Base-by-base conservation (phyloP, 257 asterid genomes). In the Pogostemon cablin region DNA sequence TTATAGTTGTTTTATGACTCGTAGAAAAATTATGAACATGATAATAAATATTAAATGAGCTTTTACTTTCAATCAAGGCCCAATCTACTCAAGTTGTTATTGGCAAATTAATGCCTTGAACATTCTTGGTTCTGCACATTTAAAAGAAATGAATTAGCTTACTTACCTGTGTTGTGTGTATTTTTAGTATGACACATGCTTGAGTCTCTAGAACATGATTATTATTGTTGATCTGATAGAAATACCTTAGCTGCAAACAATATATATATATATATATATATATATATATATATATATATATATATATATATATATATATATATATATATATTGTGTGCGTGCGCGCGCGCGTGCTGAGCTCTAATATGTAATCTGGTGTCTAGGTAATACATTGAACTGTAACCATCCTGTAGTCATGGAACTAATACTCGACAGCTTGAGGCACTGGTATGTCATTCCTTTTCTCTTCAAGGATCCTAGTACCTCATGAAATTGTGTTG, bases 331-430 rank as follows among this genome's bases (percentile, higher is more conserved):
- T 20, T 20, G 25, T 20, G 25, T 20, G 25, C 1, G 25, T 1
- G 25, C 0, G 25, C 25, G 25, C 25, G 25, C 25, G 1, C 25
- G 17, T 49, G 54, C 39, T 66, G 69, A 55, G 17, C 74, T 66
- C 77, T 76, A 39, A 75, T 52, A 53, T 67, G 58, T 61, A 66
- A 48, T 72, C 80, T 62, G 10, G 34, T 80, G 76, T 75, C 78
- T 80, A 93, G 98, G 98, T 75, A 93, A 93, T 79, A 91, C 99
- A 61, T 87, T 93, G 48, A 93, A 91, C 74, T 93, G 99, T 80
- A 93, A 93, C 82, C 99, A 93, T 77, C 98, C 99, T 69, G 90
- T 88, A 40, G 96, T 93, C 78, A 89, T 87, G 99, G 96, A 93
- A 77, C 80, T 93, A 66, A 79, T 93, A 81, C 98, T 93, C 62